Base-by-base conservation (phyloP, 805 yeast species). In the Wickerhamiella domercqiae region DNA sequence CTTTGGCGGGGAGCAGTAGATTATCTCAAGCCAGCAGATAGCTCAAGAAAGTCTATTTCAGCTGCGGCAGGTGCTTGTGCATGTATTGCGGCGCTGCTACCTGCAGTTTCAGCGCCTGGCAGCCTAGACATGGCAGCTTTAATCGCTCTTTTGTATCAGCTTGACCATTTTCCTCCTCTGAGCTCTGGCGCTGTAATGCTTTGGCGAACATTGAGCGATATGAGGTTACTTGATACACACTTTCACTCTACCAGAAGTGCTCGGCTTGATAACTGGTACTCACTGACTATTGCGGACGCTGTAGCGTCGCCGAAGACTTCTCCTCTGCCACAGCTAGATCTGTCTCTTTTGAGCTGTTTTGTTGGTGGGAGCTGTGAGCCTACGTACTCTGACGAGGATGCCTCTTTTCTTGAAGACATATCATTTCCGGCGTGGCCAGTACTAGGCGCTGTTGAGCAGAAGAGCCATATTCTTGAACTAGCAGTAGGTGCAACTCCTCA, bases 61-160 rank as follows among this genome's bases (percentile, higher is more conserved):
- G n/a, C n/a, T n/a, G n/a, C n/a, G n/a, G 16, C 33, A 5, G 33
- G 33, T 6, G 33, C 33, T 14, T 30, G 33, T 18, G 11, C 9
- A 13, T 30, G 33, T 30, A 20, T 30, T 13, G 16, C 18, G 7
- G 21, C 16, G 33, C 33, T 30, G 11, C 14, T 30, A 5, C 33
- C 33, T 6, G 5, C 19, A 5, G 7, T 30, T 20, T 20, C 33
- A n/a, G 32, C 32, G 9, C 26, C 26, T 24, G 11, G 13, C 13
- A 13, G 9, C 11, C 11, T 13, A 9, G 26, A 24, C 26, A 9
- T 9, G 33, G 13, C 19, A n/a, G n/a, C 21, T 13, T 5, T 7
- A 7, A 30, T 30, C n/a, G 7, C 21, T 9, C n/a, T 30, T 13
- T 9, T 30, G 21, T 7, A 6, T 5, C 11, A 17, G 33, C 13